Conservation (phyloP, 208 protist genomes). For the Acanthamoeba royreba region DNA sequence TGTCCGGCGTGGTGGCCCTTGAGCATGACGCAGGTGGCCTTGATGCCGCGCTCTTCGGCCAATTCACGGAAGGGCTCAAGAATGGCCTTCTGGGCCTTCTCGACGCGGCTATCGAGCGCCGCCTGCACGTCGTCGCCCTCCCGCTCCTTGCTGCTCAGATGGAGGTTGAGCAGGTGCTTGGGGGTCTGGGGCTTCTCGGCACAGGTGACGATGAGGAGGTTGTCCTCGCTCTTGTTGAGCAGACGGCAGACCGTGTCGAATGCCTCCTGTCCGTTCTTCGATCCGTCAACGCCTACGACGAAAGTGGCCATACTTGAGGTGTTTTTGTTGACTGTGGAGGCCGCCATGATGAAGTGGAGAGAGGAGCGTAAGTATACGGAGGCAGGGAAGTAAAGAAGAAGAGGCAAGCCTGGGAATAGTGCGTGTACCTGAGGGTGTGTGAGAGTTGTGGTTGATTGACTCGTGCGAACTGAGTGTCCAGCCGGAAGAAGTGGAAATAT, state of each 20-base stretch:
- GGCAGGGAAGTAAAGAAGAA: no score
- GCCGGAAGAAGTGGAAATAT: background rate
- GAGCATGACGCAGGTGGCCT: slow-evolving; percentile 4
- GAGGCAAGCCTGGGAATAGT: no score
- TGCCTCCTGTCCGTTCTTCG: background rate
- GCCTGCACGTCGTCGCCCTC: background rate
- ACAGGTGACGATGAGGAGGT: background rate
- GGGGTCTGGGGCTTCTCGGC: background rate
- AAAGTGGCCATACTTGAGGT: background rate
- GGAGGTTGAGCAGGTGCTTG: background rate
- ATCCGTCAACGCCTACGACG: slow-evolving; percentile 12
- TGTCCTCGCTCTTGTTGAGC: background rate
- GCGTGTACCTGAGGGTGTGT: no score
- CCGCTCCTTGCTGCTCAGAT: background rate
- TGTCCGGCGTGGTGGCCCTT: slow-evolving; percentile 6
- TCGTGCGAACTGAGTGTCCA: background rate
- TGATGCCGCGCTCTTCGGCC: background rate
- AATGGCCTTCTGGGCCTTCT: slow-evolving; percentile 2
- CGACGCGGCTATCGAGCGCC: background rate
- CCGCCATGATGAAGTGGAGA: background rate
- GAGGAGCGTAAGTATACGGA: background rate
- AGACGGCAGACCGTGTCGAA: slow-evolving; percentile 6
- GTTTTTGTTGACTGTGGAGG: background rate
- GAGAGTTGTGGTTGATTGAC: background rate
- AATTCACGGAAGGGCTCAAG: slow-evolving; percentile 5